These are phyloP conservation scores for Gossypium ekmanianum DNA, from an alignment of 345 rosid genomes.

Conservation along the genomic window DNA sequence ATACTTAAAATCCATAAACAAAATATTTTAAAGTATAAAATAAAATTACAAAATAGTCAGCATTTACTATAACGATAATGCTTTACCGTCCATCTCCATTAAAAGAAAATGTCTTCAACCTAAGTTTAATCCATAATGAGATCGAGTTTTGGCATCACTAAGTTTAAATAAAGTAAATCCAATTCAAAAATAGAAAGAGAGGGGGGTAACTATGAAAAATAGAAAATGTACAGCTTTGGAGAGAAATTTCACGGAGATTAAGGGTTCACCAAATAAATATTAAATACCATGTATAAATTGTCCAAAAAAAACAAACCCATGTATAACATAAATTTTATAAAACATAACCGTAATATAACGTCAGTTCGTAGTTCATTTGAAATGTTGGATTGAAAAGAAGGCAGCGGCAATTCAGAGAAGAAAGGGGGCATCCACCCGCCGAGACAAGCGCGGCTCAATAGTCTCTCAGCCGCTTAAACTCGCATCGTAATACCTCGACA, in stretches of 20 bases:
- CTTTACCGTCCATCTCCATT: no score
- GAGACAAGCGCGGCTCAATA: slow-evolving; percentile 8
- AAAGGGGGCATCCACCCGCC: neutral
- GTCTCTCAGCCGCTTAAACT: neutral
- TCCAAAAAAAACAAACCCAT: no score
- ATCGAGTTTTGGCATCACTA: no score
- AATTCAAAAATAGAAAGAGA: neutral
- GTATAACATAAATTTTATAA: neutral
- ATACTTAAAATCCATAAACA: no score
- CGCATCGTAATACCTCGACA: slow-evolving; percentile 7
- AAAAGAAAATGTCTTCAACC: no score
- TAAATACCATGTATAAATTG: neutral
- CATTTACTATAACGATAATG: no score
- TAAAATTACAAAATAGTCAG: no score
- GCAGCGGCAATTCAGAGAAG: slow-evolving; percentile 38
- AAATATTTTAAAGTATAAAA: no score
- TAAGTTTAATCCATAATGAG: no score
- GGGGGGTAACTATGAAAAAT: neutral
- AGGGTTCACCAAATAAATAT: neutral
- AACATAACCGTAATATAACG: neutral
- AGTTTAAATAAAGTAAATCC: neutral
- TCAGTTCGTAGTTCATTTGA: slow-evolving; percentile 24
- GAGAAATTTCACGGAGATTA: neutral
- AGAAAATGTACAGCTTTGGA: neutral
- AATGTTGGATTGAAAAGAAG: slow-evolving; percentile 17